Conservation (phyloP, 2,329 filamentous ascomycete species). For the Trichocomaceae sp. region DNA sequence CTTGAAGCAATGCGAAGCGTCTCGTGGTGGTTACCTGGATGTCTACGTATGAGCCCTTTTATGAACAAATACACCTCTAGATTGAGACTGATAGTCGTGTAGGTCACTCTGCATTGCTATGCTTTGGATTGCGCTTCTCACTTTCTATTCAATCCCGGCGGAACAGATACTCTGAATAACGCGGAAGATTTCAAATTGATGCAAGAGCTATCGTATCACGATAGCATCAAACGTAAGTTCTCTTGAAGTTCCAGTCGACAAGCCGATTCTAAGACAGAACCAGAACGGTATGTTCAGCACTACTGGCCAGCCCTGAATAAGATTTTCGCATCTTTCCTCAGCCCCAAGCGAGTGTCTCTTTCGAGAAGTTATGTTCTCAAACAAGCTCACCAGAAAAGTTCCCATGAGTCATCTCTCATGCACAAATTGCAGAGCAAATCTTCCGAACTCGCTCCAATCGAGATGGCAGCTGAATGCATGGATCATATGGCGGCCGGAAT, state of each 20-base stretch:
- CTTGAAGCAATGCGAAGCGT: slow-evolving; percentile 46
- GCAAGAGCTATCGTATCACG: slow-evolving; percentile 61
- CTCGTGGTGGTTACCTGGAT: slow-evolving; percentile 47
- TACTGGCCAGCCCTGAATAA: slow-evolving; percentile 34
- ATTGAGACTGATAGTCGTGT: background rate
- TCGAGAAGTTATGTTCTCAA: slow-evolving; percentile 6
- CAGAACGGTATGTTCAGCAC: slow-evolving; percentile 20
- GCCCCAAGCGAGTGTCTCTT: background rate
- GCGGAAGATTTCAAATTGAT: slow-evolving; percentile 57
- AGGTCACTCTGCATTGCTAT: slow-evolving; percentile 54
- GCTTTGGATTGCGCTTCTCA: slow-evolving; percentile 64
- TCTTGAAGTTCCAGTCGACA: too few relatives aligned
- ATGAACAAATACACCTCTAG: too few relatives aligned
- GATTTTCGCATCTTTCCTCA: slow-evolving; percentile 2
- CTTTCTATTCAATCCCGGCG: slow-evolving; percentile 62
- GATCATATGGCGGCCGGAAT: slow-evolving; percentile 68
- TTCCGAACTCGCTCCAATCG: slow-evolving; percentile 44
- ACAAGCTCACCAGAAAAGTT: slow-evolving; percentile 27
- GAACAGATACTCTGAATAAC: slow-evolving; percentile 53
- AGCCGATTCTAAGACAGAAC: too few relatives aligned
- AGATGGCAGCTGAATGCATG: slow-evolving; percentile 61
- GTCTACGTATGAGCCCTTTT: slow-evolving; percentile 58
- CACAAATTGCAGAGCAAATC: slow-evolving; percentile 46
- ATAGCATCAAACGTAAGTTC: slow-evolving; percentile 57
- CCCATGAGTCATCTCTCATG: slow-evolving; percentile 38